A percentile compares a stretch with the other conserved stretches of the same genome.
These are phyloP conservation scores for Colletotrichum camelliae DNA, from an alignment of 2,329 filamentous ascomycete genomes.

Conservation along the genomic window DNA sequence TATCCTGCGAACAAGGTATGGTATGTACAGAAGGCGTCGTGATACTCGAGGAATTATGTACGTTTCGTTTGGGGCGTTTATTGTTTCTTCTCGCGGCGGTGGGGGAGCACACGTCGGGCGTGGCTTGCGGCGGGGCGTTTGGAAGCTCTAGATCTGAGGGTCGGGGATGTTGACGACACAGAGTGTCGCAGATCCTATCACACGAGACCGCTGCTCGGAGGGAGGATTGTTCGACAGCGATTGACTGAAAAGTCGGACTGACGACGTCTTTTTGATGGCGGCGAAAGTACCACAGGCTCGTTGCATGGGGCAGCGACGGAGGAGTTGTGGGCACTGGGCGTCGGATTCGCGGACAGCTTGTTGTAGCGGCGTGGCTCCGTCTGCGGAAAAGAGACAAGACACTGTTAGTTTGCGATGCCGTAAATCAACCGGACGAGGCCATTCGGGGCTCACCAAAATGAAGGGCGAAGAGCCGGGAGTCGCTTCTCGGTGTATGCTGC, in stretches of 20 bases:
- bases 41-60: background rate
- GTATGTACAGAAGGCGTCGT: background rate
- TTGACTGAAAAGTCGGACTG: background rate
- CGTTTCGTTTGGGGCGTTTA: background rate
- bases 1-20: background rate
- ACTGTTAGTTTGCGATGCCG: background rate
- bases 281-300: background rate
- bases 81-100: background rate
- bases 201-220: background rate
- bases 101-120: background rate
- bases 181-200: slow-evolving; percentile 15
- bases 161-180: background rate
- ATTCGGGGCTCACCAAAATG: background rate
- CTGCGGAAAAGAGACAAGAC: background rate
- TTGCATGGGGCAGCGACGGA: background rate
- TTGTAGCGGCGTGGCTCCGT: background rate
- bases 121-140: background rate
- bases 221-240: background rate
- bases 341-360: background rate
- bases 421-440: background rate
- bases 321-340: background rate
- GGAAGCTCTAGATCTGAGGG: background rate
- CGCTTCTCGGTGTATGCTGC: background rate
- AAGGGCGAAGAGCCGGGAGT: background rate
- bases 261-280: background rate